Evolutionary conservation across 1,284 basidiomycete genomes (phyloP), one percentile per base, ranked within the genome.

Genomic region (Fistulina hepatica): DNA sequence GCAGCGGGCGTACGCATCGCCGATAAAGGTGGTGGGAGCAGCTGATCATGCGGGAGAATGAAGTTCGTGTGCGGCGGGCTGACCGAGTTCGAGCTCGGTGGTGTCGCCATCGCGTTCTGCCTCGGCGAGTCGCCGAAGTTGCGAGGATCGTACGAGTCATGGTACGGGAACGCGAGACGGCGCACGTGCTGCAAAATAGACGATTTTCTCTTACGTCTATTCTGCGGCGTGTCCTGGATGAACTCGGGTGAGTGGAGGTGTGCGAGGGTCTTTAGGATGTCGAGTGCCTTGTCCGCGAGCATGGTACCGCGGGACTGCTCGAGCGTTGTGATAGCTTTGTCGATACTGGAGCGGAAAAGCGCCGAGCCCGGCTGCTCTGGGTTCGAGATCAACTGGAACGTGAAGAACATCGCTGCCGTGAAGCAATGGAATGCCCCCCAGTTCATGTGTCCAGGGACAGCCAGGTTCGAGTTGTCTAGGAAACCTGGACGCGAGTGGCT

Each of bases 351-450:
- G 22, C 81, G 76, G 61, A 83, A 81, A 25, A 81, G 61, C 16
- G 67, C 69, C 30, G 77, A 81, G 16, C 77, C 80, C 33, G 77
- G 76, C 48, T 84, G 81, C 40, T 81, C 77, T 33, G 82, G 79
- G 49, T 80, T 75, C 34, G 75, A 71, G 49, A 85, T 79, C 26
- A 85, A 67, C 52, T 85, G 81, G 61, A 85, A 84, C 13, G 78
- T 81, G 67, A 85, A 85, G 60, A 85, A 85, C 78, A 86, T 85
- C 36, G 80, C 80, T 10, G 82, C 81, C 33, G 78, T 79, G 63
- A 86, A 86, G 47, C 76, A 73, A 54, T 86, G 82, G 60, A 81
- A 79, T 1, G 80, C 78, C 3, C 75, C 77, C 81, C 82, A 84
- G 50, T 74, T 78, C 71, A 85, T 76, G 56, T 86, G 82, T 2